These are phyloP conservation scores for Botrytis hyacinthi DNA, from an alignment of 2,329 filamentous ascomycete species.

Conservation along the genomic window DNA sequence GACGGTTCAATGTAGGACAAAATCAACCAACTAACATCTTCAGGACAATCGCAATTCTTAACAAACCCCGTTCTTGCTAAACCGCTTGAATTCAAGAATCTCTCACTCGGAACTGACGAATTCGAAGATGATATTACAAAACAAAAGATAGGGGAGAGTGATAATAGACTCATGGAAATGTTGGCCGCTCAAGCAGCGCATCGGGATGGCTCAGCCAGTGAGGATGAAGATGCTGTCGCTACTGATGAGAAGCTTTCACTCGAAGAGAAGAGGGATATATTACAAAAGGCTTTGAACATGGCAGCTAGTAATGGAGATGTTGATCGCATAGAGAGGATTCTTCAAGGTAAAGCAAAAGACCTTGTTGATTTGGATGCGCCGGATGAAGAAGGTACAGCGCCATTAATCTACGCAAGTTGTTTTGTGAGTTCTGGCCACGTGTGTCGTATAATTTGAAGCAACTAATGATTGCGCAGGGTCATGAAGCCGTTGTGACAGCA, in stretches of 20 bases:
- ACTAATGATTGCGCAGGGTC: constrained; percentile 56
- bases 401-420: constrained; percentile 95
- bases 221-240: constrained; percentile 78
- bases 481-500: constrained; percentile 81
- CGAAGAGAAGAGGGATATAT: constrained; percentile 72
- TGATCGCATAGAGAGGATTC: constrained; percentile 71
- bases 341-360: constrained; percentile 69
- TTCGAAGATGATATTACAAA: constrained; percentile 62
- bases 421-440: constrained; percentile 61
- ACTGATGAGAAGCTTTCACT: constrained; percentile 70
- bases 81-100: constrained; percentile 75
- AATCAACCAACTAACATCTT: constrained; percentile 26
- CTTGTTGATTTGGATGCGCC: constrained; percentile 83
- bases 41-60: constrained; percentile 94
- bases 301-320: constrained; percentile 95
- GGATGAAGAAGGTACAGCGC: constrained; percentile 94
- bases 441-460: constrained; percentile 19
- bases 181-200: constrained; percentile 89
- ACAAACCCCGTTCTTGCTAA: constrained; percentile 82
- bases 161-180: constrained; percentile 91
- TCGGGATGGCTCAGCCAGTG: constrained; percentile 67
- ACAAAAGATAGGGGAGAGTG: constrained; percentile 67
- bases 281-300: constrained; percentile 90
- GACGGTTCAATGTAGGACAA: constrained; percentile 17
- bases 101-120: constrained; percentile 75